Evolutionary conservation across 1,139 yeast species (phyloP).

Genomic region (Suhomyces bokatorum): DNA sequence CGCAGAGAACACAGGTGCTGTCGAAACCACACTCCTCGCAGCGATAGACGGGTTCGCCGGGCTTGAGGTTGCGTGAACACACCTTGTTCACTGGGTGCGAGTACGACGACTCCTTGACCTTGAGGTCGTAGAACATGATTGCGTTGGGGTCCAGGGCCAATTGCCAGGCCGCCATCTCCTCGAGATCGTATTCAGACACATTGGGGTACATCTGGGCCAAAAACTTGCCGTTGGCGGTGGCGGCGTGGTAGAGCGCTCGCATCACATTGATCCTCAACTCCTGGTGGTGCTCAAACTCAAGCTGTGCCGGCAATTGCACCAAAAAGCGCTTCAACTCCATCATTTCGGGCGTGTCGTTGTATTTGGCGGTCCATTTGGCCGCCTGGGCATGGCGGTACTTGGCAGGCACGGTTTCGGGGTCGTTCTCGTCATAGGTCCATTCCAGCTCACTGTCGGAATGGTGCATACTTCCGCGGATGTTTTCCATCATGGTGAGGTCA

Average conservation of each 20-base stretch:
- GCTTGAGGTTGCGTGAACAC: constrained; percentile 61
- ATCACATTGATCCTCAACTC: constrained; percentile 17
- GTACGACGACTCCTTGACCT: constrained; percentile 8
- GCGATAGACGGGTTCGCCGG: constrained; percentile 65
- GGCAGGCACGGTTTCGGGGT: background rate
- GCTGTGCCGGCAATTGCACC: constrained; percentile 28
- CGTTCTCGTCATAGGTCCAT: background rate
- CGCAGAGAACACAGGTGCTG: constrained; percentile 73
- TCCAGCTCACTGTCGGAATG: background rate
- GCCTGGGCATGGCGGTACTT: background rate
- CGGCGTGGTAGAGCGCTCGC: constrained; percentile 33
- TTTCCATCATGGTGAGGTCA: background rate
- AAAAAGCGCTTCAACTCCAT: constrained; percentile 23
- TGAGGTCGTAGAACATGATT: background rate
- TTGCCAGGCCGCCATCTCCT: background rate
- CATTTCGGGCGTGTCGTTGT: background rate
- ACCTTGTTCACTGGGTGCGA: constrained; percentile 49
- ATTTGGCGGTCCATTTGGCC: background rate
- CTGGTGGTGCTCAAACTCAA: constrained; percentile 18
- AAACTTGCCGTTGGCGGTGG: constrained; percentile 33
- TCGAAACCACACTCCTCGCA: constrained; percentile 70
- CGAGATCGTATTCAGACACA: background rate
- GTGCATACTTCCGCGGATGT: background rate
- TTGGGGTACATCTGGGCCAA: constrained; percentile 29
- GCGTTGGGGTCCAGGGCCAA: background rate